Evolutionary conservation across 169 alveolate species (phyloP), one percentile per base, ranked within the genome.

Genomic region (Plasmodium inui): DNA sequence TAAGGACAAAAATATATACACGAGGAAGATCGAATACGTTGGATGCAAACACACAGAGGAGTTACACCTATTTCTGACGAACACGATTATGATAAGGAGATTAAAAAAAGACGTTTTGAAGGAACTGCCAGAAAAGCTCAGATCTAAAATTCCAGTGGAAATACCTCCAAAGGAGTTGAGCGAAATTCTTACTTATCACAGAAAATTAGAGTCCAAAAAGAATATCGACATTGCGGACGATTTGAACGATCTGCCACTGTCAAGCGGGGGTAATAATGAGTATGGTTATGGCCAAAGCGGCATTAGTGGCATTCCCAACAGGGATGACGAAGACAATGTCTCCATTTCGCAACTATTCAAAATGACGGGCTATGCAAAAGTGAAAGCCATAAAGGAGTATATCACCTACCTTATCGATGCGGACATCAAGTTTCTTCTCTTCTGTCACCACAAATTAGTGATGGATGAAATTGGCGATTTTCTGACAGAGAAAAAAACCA

Each of bases 361-460:
- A 22, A 84, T 98, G 93, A 98, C 99, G 10, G 99, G 99, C 1
- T 97, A 97, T 92, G 99, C 99, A 26, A 99, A 99, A 93, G 86
- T 97, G 28, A 94, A 97, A 81, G 99, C 99, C 12, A 98, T 98
- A 9, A 90, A 96, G 57, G 99, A 98, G 61, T 99, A 98, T 92
- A 95, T 99, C 28, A 96, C 97, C 19, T 97, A 98, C 78, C 88
- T 99, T 73, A 92, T 99, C 46, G 99, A 98, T 83, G 97, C 96
- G 74, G 97, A 96, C 37, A 92, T 92, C 71, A 99, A 99, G 96
- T 98, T 98, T 92, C 92, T 99, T 55, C 95, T 99, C 34, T 99
- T 98, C 91, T 99, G 99, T 34, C 99, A 99, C 92, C 99, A 99
- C 93, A 88, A 95, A 32, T 97, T 94, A 70, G 98, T 99, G 90